Conservation (phyloP, 202 grass and related monocot species). For the Zoysia matrella region DNA sequence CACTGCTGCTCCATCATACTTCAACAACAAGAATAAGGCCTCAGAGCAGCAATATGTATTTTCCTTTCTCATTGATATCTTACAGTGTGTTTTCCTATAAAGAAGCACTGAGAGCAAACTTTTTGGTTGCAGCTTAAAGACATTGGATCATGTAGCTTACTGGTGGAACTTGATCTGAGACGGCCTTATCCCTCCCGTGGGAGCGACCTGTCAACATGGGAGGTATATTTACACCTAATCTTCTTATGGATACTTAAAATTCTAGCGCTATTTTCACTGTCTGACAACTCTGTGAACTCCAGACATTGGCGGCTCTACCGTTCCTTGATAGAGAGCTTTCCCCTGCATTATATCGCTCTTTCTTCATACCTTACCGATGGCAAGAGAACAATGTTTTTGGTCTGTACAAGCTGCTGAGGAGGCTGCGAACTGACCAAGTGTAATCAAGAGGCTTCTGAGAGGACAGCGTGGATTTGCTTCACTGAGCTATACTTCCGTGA, state of each 20-base stretch:
- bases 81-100: slow-evolving; percentile 17
- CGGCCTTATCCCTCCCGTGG: slow-evolving; percentile 80
- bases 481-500: background rate
- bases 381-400: slow-evolving; percentile 87
- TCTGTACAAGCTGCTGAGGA: slow-evolving; percentile 86
- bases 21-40: slow-evolving; percentile 90
- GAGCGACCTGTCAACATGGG: slow-evolving; percentile 81
- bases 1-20: slow-evolving; percentile 81
- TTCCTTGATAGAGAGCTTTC: slow-evolving; percentile 95
- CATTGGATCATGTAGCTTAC: slow-evolving; percentile 67
- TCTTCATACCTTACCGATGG: slow-evolving; percentile 93
- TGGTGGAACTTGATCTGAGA: slow-evolving; percentile 88
- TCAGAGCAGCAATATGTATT: slow-evolving; percentile 84
- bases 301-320: slow-evolving; percentile 76
- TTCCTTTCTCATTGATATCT: slow-evolving; percentile 24
- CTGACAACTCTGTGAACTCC: slow-evolving; percentile 26
- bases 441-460: background rate
- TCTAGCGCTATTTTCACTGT: slow-evolving; percentile 1
- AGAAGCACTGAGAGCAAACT: background rate
- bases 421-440: slow-evolving; percentile 30
- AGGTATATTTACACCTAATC: slow-evolving; percentile 55
- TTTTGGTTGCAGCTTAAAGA: slow-evolving; percentile 63
- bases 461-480: background rate
- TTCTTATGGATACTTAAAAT: slow-evolving; percentile 1
- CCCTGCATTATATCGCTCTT: slow-evolving; percentile 77